Conservation (phyloP, 441 rosid genomes). For the Hura crepitans region DNA sequence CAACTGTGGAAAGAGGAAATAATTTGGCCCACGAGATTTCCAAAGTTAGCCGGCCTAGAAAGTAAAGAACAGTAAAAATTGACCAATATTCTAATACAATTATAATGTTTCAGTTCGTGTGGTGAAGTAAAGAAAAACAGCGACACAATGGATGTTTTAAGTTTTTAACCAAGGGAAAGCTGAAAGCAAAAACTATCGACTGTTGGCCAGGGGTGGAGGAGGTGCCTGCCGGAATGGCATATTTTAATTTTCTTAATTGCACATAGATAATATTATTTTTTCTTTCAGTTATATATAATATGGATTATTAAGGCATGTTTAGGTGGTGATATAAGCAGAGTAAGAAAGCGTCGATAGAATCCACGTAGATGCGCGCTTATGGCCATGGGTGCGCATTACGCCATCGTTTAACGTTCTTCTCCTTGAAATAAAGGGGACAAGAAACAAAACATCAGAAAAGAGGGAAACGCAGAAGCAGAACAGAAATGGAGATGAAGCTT, state of each 20-base stretch:
- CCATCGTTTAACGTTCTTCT: constrained; percentile 24
- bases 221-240: too few relatives aligned
- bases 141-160: not conserved
- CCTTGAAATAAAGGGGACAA: not conserved
- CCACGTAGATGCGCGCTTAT: constrained; percentile 43
- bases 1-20: too few relatives aligned
- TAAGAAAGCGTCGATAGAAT: constrained; percentile 36
- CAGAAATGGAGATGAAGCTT: constrained; percentile 8
- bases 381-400: constrained; percentile 51
- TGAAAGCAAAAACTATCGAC: too few relatives aligned
- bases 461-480: not conserved
- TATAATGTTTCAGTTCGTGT: too few relatives aligned
- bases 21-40: constrained; percentile 6
- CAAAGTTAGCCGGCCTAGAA: constrained; percentile 15
- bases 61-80: not conserved
- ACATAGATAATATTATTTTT: too few relatives aligned
- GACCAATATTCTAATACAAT: too few relatives aligned
- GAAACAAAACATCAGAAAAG: not conserved
- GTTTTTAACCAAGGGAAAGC: too few relatives aligned
- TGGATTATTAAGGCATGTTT: not conserved
- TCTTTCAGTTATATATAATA: not conserved
- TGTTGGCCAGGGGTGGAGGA: too few relatives aligned
- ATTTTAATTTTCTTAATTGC: too few relatives aligned
- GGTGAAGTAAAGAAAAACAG: too few relatives aligned
- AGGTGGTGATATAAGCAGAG: constrained; percentile 33